Percentiles rank a stretch among this genome's conserved stretches.
These are phyloP conservation scores for Cylindrotheca closterium DNA, from an alignment of 108 stramenopile genomes.

Conservation along the genomic window DNA sequence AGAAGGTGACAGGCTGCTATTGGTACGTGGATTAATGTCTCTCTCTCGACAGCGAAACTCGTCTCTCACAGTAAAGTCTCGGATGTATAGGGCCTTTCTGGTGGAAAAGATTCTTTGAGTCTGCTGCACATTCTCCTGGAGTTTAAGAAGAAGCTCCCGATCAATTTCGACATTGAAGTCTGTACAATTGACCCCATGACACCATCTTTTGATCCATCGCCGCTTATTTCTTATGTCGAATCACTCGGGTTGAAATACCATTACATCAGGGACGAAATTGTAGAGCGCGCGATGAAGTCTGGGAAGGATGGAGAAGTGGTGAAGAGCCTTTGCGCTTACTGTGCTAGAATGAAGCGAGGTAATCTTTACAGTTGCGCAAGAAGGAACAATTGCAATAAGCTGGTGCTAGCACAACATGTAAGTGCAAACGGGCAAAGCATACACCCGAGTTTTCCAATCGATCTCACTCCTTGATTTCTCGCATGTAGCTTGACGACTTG, in stretches of 20 bases:
- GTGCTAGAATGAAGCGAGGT: conserved; percentile 98
- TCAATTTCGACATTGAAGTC: conserved; percentile 92
- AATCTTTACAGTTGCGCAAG: conserved; percentile 91
- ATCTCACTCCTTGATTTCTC: too few species aligned
- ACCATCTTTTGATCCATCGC: conserved; percentile 94
- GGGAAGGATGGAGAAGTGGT: conserved; percentile 88
- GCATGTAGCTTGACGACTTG: conserved; percentile 92
- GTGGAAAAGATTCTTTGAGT: conserved; percentile 97
- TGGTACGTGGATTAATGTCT: not conserved
- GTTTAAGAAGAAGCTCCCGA: conserved; percentile 82
- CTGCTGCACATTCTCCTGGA: conserved; percentile 93
- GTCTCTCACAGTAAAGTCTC: conserved; percentile 35
- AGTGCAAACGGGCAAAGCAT: not conserved
- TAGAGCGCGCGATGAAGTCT: conserved; percentile 79
- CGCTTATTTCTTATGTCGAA: conserved; percentile 95
- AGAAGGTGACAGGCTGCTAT: not conserved
- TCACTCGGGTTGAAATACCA: conserved; percentile 95
- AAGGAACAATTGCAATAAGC: conserved; percentile 89
- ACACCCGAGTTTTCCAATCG: not conserved
- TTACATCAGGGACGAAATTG: conserved; percentile 91
- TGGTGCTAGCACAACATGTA: conserved; percentile 95
- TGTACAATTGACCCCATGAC: conserved; percentile 98
- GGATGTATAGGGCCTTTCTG: conserved; percentile 93
- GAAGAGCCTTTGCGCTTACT: conserved; percentile 92
- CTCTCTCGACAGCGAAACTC: not conserved